These are phyloP conservation scores for Quercus phellos DNA, from an alignment of 331 rosid genomes.

Conservation along the genomic window DNA sequence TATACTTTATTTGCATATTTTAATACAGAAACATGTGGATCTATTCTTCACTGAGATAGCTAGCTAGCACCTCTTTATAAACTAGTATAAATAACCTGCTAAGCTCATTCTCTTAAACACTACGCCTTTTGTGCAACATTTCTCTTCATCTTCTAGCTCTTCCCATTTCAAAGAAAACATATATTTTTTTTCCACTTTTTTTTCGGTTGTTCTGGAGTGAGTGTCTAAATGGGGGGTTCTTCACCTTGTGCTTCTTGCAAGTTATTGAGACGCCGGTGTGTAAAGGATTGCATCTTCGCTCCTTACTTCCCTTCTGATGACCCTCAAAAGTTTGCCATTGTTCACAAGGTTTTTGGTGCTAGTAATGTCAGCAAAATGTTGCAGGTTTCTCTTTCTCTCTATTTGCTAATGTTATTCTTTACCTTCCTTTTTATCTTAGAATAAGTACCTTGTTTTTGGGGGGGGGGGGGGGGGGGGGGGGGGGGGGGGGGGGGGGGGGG, in stretches of 20 bases:
- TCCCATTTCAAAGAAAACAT: neutral
- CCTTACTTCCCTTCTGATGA: constrained; percentile 78
- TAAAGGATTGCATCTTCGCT: constrained; percentile 67
- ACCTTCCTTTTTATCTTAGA: neutral
- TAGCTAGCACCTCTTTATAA: constrained; percentile 17
- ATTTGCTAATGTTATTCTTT: neutral
- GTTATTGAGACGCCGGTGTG: constrained; percentile 76
- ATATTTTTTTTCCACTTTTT: neutral
- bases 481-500: too few relatives aligned
- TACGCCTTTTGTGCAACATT: neutral
- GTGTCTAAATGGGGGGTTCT: constrained; percentile 46
- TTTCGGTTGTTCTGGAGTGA: neutral
- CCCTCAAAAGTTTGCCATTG: constrained; percentile 70
- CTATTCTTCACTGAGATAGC: constrained; percentile 31
- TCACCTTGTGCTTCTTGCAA: constrained; percentile 91
- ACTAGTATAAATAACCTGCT: constrained; percentile 51
- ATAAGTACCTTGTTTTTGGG: neutral
- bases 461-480: too few relatives aligned
- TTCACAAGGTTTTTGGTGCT: constrained; percentile 85
- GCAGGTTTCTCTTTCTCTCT: constrained; percentile 41
- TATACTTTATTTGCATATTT: constrained; percentile 5
- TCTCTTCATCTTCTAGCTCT: neutral
- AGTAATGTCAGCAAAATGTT: constrained; percentile 83
- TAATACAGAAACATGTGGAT: constrained; percentile 46
- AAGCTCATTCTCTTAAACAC: constrained; percentile 23